Evolutionary conservation across 78 protist genomes (phyloP).

Genomic region (Bodo saltans): DNA sequence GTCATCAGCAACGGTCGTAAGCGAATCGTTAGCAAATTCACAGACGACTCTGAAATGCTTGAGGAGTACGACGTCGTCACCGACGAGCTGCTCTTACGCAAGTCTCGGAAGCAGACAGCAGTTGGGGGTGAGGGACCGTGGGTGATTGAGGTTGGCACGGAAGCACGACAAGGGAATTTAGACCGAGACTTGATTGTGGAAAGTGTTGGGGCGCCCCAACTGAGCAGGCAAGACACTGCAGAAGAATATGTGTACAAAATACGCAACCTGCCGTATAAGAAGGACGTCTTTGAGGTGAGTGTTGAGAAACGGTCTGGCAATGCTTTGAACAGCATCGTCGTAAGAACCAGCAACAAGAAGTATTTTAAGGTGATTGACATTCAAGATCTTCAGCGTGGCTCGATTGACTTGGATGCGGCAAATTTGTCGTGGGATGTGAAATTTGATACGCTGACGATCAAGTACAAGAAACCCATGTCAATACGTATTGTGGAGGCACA

Average conservation of each 20-base stretch:
- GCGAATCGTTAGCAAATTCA: conserved; percentile 12
- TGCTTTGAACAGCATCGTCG: background rate
- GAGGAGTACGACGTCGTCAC: conserved; percentile 52
- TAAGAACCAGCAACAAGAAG: conserved; percentile 51
- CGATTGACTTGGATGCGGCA: background rate
- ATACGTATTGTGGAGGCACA: background rate
- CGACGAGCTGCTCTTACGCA: conserved; percentile 34
- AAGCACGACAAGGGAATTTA: no score
- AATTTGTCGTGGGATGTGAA: background rate
- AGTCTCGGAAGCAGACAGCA: conserved; percentile 22
- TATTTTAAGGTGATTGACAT: conserved; percentile 42
- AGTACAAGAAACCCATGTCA: background rate
- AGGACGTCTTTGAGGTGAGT: conserved; percentile 1
- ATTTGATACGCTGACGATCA: background rate
- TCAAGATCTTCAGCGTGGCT: conserved; percentile 26
- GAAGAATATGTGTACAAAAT: conserved; percentile 33
- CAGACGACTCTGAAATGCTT: conserved; percentile 37
- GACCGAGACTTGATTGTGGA: background rate
- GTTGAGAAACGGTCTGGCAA: no score
- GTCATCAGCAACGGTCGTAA: conserved; percentile 2
- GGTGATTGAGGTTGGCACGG: conserved; percentile 40
- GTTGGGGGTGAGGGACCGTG: conserved; percentile 38
- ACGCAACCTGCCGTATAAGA: conserved; percentile 39
- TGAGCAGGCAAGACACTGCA: conserved; percentile 28
- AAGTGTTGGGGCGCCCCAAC: background rate